Conservation (phyloP, 2,329 filamentous ascomycete species). For the Penicillium sp. region DNA sequence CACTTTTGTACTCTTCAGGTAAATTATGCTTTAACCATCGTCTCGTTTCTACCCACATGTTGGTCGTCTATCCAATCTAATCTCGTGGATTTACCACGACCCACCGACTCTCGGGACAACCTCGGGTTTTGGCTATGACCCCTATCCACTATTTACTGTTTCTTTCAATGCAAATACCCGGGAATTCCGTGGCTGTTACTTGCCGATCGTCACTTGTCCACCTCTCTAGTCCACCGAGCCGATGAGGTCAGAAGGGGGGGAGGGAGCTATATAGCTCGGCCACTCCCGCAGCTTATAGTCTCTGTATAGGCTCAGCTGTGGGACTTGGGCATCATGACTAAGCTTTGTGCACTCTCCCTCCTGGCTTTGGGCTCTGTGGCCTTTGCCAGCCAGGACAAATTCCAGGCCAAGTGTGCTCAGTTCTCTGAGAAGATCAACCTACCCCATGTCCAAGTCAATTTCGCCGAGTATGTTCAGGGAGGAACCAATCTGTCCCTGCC, state of each 20-base stretch:
- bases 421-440: constrained; percentile 28
- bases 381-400: constrained; percentile 25
- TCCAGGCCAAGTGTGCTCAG: constrained; percentile 24
- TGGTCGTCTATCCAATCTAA: not conserved
- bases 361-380: constrained; percentile 21
- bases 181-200: not conserved
- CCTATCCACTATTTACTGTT: not conserved
- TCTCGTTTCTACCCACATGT: not conserved
- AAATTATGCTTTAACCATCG: not conserved
- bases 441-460: constrained; percentile 32
- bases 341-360: not conserved
- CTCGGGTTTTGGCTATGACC: constrained; percentile 1
- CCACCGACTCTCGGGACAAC: constrained; percentile 3
- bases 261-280: constrained; percentile 5
- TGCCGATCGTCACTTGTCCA: constrained; percentile 1
- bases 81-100: not conserved
- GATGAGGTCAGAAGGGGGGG: not conserved
- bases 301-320: not conserved
- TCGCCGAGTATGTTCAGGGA: constrained; percentile 35
- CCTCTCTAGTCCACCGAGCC: not conserved
- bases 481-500: constrained; percentile 40
- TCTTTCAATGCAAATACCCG: not conserved
- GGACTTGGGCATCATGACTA: not conserved
- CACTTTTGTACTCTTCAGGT: not conserved
- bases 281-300: not conserved